Percentiles rank a stretch among this genome's conserved stretches.
Evolutionary conservation across 176 grass and related monocot genomes (phyloP).

Genomic region (Oryza coarctata): DNA sequence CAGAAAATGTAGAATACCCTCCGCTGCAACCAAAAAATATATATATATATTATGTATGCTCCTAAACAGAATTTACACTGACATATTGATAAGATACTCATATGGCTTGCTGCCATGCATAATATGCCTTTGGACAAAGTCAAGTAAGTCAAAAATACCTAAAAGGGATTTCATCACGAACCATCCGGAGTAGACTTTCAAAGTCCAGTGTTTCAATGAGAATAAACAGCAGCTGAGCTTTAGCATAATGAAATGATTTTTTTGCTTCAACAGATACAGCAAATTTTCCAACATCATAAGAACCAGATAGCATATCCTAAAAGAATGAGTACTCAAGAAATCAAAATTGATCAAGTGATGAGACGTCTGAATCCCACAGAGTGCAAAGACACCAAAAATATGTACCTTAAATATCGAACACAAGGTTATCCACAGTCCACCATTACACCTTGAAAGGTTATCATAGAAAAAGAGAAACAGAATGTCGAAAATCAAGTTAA

Average conservation of each 20-base stretch:
- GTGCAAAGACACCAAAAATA: conserved; percentile 9
- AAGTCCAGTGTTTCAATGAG: conserved; percentile 87
- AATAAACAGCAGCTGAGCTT: conserved; percentile 83
- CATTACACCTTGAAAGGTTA: conserved; percentile 68
- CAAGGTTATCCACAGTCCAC: conserved; percentile 68
- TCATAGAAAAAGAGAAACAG: conserved; percentile 86
- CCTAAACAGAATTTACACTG: background rate
- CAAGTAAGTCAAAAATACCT: conserved; percentile 50
- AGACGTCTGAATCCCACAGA: background rate
- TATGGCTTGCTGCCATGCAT: background rate
- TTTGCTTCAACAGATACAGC: conserved; percentile 71
- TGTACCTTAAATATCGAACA: conserved; percentile 79
- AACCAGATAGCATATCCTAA: conserved; percentile 71
- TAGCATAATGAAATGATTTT: conserved; percentile 72
- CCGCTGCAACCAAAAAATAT: conserved; percentile 56
- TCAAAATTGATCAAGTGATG: conserved; percentile 31
- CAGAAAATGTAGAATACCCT: conserved; percentile 69
- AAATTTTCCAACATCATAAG: conserved; percentile 75
- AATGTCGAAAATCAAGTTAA: conserved; percentile 82
- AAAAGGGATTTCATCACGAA: conserved; percentile 80
- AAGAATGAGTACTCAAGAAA: conserved; percentile 28
- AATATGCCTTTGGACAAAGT: conserved; percentile 10
- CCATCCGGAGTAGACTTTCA: conserved; percentile 76
- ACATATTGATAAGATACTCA: background rate
- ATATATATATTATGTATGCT: conserved; percentile 31